Base-by-base conservation (phyloP, 1,284 basidiomycete species). In the Austroboletus niveus region DNA sequence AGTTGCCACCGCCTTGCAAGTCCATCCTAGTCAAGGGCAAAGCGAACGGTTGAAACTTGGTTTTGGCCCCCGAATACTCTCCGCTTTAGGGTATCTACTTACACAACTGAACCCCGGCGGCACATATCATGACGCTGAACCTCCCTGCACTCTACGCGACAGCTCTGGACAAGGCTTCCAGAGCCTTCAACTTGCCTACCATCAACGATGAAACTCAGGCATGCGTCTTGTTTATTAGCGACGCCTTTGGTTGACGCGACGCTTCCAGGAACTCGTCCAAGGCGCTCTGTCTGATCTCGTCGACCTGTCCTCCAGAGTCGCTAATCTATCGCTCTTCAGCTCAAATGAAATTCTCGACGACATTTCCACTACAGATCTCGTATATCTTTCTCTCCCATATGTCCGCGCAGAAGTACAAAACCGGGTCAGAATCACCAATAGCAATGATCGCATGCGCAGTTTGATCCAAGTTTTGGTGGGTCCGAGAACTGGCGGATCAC, bases 301-400 rank as follows among this genome's bases (percentile, higher is more conserved):
- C 27, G 69, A 70, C 34, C 65, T 88, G 31, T 69, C 75, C 48
- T 69, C 73, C 29, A 77, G 79, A 10, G 74, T 89, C 46, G 58
- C 74, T 24, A 74, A 73, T 44, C 75, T 96, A 24, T 82, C 83
- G 0, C 73, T 97, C 20, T 94, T 96, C 70, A 94, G 91, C 50
- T 75, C 86, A 8, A 97, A 97, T 64, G 94, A 98, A 66, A 75
- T 75, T 1, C 70, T 92, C 22, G 89, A 94, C 44, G 94, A 98
- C 69, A 81, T 98, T 40, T 79, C 88, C 1, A 93, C 94, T 10
- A 74, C 77, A 31, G 84, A 94, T 69, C 72, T 97, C 45, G 75
- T 87, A 9, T 97, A 93, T 70, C 79, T 97, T 48, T 77, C 85
- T 42, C 82, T 92, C 1, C 85, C 88, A 0, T 94, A 82, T 69